Evolutionary conservation across 768 basidiomycete species (phyloP).

Genomic region (Leccinellum luteum): DNA sequence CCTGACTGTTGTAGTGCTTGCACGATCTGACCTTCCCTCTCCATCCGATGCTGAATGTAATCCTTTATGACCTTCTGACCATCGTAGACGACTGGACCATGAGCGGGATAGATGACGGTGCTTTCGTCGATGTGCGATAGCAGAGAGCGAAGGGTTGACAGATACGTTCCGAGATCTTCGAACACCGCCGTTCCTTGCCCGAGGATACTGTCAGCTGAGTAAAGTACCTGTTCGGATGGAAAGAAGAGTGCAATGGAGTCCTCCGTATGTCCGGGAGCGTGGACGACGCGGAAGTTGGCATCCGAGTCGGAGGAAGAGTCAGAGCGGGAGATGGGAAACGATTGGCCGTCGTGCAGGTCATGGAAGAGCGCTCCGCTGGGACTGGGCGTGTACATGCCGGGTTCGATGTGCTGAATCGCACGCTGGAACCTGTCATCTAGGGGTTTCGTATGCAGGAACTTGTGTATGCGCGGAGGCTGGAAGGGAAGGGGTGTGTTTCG

Average conservation of each 20-base stretch:
- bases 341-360: slow-evolving; percentile 56
- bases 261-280: slow-evolving; percentile 87
- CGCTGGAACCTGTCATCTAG: slow-evolving; percentile 34
- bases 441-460: slow-evolving; percentile 48
- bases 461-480: slow-evolving; percentile 71
- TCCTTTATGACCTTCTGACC: slow-evolving; percentile 58
- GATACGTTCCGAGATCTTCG: slow-evolving; percentile 73
- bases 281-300: slow-evolving; percentile 56
- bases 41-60: slow-evolving; percentile 79
- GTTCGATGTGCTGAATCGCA: slow-evolving; percentile 37
- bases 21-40: slow-evolving; percentile 79
- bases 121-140: slow-evolving; percentile 43
- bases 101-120: slow-evolving; percentile 76
- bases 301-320: background rate
- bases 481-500: slow-evolving; percentile 46
- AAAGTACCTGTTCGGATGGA: slow-evolving; percentile 67
- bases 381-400: slow-evolving; percentile 45
- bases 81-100: slow-evolving; percentile 74
- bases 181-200: slow-evolving; percentile 91
- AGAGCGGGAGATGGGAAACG: slow-evolving; percentile 35
- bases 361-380: slow-evolving; percentile 49
- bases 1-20: slow-evolving; percentile 38
- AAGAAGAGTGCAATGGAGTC: slow-evolving; percentile 82
- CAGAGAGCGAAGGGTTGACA: slow-evolving; percentile 61
- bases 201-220: slow-evolving; percentile 89